Evolutionary conservation across 2,329 filamentous ascomycete genomes (phyloP).

Genomic region (Dendrostoma leiphaemia): DNA sequence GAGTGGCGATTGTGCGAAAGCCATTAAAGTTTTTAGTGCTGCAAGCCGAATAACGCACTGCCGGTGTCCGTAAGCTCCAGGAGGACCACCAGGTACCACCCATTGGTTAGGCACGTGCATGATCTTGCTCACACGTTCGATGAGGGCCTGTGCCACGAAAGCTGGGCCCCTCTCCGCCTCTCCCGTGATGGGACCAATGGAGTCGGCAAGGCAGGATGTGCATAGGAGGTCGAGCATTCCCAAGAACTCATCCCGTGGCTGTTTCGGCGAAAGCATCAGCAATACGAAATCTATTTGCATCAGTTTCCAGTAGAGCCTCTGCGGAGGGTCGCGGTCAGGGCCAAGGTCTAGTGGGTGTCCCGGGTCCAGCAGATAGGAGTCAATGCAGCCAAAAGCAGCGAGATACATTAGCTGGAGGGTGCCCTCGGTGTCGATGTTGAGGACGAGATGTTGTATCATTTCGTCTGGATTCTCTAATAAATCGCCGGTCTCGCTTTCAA

Average conservation of each 20-base stretch:
- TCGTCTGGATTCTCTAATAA: constrained; percentile 40
- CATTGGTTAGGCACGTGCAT: constrained; percentile 55
- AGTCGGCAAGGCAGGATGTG: constrained; percentile 61
- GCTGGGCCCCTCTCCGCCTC: constrained; percentile 39
- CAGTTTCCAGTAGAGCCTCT: constrained; percentile 61
- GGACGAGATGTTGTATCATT: constrained; percentile 42
- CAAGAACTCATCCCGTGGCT: constrained; percentile 61
- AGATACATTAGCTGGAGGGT: constrained; percentile 67
- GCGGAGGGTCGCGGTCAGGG: constrained; percentile 26
- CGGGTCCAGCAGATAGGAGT: constrained; percentile 16
- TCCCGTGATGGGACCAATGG: constrained; percentile 62
- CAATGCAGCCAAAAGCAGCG: constrained; percentile 55
- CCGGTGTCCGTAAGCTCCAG: constrained; percentile 30
- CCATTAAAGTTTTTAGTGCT: constrained; percentile 52
- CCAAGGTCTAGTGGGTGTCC: constrained; percentile 16
- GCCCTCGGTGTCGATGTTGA: constrained; percentile 59
- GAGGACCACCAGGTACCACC: constrained; percentile 30
- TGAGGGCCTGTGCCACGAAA: constrained; percentile 45
- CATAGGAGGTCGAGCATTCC: constrained; percentile 64
- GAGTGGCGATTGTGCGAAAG: constrained; percentile 61
- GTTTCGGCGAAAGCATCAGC: constrained; percentile 65
- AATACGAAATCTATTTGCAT: constrained; percentile 67
- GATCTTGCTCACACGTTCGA: constrained; percentile 62
- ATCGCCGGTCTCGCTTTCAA: constrained; percentile 48
- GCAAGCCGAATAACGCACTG: constrained; percentile 42